Evolutionary conservation across 768 basidiomycete genomes (phyloP).

Genomic region (Trametes meyenii): DNA sequence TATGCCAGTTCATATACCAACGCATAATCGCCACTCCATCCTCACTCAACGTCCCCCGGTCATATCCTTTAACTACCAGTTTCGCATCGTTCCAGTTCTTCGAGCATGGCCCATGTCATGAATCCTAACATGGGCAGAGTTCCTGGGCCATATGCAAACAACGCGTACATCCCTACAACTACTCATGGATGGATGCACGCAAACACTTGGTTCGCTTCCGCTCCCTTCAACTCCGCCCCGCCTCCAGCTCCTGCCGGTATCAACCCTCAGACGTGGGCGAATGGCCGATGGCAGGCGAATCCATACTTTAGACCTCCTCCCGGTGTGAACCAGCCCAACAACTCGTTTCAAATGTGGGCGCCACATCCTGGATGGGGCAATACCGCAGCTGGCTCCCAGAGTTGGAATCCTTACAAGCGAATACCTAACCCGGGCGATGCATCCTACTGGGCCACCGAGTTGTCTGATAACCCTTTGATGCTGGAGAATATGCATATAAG

Average conservation of each 20-base stretch:
- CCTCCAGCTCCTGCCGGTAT: slow-evolving; percentile 60
- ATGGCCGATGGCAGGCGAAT: slow-evolving; percentile 44
- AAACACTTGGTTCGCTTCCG: slow-evolving; percentile 14
- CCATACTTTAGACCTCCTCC: slow-evolving; percentile 27
- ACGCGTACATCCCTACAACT: slow-evolving; percentile 9
- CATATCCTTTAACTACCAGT: background rate
- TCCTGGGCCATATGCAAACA: background rate
- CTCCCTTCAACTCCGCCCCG: slow-evolving; percentile 37
- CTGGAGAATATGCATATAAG: slow-evolving; percentile 65
- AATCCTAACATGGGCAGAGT: slow-evolving; percentile 7
- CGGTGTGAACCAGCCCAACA: slow-evolving; percentile 11
- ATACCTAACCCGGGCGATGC: slow-evolving; percentile 60
- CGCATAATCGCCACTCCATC: slow-evolving; percentile 10
- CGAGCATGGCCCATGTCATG: slow-evolving; percentile 21
- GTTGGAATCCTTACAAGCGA: slow-evolving; percentile 67
- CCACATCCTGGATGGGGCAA: slow-evolving; percentile 33
- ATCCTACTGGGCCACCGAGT: slow-evolving; percentile 61
- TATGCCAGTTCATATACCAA: slow-evolving; percentile 25
- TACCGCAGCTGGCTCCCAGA: slow-evolving; percentile 32
- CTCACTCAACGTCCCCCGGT: slow-evolving; percentile 18
- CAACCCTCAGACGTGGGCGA: slow-evolving; percentile 47
- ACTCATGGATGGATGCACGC: slow-evolving; percentile 22
- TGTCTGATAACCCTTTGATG: slow-evolving; percentile 66
- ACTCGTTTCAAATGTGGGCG: slow-evolving; percentile 26
- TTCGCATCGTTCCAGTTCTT: background rate